Conservation (phyloP, 352 stramenopile genomes). For the Phytophthora europaea region DNA sequence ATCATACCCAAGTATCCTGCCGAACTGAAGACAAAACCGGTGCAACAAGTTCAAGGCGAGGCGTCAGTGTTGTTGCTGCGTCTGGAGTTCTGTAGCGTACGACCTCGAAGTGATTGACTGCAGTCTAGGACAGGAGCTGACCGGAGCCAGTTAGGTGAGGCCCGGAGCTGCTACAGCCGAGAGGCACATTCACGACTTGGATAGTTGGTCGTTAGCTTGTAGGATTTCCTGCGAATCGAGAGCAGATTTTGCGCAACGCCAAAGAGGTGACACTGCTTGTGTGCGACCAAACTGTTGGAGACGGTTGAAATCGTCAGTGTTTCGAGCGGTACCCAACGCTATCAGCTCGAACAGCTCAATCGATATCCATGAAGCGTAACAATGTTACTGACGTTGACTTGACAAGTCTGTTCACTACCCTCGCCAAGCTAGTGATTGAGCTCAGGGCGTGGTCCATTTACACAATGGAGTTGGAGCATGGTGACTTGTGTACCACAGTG, state of each 20-base stretch:
- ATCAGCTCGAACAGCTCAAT: constrained; percentile 17
- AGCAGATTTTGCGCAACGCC: too few relatives aligned
- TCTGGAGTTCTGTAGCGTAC: too few relatives aligned
- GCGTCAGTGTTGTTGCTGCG: background rate
- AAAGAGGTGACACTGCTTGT: too few relatives aligned
- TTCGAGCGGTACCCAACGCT: constrained; percentile 17
- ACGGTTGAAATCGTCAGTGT: constrained; percentile 32
- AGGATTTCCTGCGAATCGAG: too few relatives aligned
- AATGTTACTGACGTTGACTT: constrained; percentile 11
- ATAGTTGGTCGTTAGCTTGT: too few relatives aligned
- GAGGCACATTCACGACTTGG: too few relatives aligned
- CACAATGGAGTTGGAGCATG: too few relatives aligned
- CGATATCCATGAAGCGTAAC: constrained; percentile 19
- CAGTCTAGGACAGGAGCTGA: too few relatives aligned
- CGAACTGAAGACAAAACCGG: background rate
- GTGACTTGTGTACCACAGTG: too few relatives aligned
- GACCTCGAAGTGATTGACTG: constrained; percentile 30
- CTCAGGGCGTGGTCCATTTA: background rate
- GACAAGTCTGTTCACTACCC: constrained; percentile 14
- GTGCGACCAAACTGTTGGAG: too few relatives aligned
- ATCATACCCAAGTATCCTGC: background rate
- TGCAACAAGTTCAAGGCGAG: background rate
- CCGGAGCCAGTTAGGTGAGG: too few relatives aligned
- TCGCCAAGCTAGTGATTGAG: constrained; percentile 22
- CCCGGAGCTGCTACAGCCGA: too few relatives aligned